Evolutionary conservation across 164 flowering plant species (phyloP).

Genomic region (Santalum album): DNA sequence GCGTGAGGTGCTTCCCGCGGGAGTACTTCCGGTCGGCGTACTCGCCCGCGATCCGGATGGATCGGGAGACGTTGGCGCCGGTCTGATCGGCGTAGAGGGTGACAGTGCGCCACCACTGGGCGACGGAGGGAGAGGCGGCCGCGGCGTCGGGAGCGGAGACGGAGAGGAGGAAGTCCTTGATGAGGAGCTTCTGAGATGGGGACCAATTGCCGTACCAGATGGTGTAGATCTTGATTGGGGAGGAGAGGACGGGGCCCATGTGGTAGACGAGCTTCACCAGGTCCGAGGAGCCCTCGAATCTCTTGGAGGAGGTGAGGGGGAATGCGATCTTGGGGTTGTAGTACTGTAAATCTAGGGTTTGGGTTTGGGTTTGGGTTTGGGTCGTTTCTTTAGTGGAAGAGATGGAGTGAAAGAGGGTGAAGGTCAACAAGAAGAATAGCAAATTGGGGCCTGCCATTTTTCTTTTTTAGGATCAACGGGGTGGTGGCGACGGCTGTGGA

Average conservation of each 20-base stretch:
- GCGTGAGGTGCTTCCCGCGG: conserved; percentile 55
- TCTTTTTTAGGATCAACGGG: no score
- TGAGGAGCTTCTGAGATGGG: conserved; percentile 40
- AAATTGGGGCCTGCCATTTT: no score
- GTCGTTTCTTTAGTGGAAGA: no score
- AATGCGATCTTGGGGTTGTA: conserved; percentile 35
- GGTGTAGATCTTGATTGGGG: conserved; percentile 66
- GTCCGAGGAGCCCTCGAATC: conserved; percentile 82
- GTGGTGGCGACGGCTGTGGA: no score
- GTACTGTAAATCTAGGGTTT: conserved; percentile 18
- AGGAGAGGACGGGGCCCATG: conserved; percentile 90
- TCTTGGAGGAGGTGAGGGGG: conserved; percentile 41
- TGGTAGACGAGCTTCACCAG: conserved; percentile 75
- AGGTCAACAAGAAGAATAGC: no score
- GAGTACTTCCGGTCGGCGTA: conserved; percentile 58
- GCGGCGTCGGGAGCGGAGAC: conserved; percentile 38
- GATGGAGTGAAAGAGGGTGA: no score
- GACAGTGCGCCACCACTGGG: conserved; percentile 85
- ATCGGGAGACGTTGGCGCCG: conserved; percentile 62
- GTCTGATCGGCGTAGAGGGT: conserved; percentile 91
- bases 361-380: background rate
- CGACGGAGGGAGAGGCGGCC: conserved; percentile 48
- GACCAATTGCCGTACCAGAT: conserved; percentile 92
- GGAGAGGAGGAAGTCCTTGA: conserved; percentile 75
- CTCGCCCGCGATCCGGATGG: conserved; percentile 55